Evolutionary conservation across 2,329 filamentous ascomycete species (phyloP), one percentile per base, ranked within the genome.

Genomic region (Lasiodiplodia hormozganensis): DNA sequence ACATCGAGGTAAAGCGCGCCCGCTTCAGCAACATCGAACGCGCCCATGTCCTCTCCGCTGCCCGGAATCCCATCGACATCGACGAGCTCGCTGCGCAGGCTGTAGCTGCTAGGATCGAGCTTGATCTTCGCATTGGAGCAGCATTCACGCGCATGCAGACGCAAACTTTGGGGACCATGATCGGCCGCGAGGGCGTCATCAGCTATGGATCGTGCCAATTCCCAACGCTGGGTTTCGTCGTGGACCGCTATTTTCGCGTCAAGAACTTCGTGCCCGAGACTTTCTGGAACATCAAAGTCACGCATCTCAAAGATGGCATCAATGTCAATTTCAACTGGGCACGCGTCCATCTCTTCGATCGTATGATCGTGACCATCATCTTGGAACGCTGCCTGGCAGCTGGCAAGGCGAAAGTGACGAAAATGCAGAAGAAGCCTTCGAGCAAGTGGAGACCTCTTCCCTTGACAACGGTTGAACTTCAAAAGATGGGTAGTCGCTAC

Each of bases 131-230:
- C 38, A 96, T 97, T 70, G 96, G 96, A 0, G 95, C 91, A 73
- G 93, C 93, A 7, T 98, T 98, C 76, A 97, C 96, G 34, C 88
- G 96, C 23, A 92, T 96, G 77, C 87, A 97, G 71, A 97, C 93
- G 0, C 86, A 92, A 67, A 92, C 87, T 70, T 84, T 99, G n/a
- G 89, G 92, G 70, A 80, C 85, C 0, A 84, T 97, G 34, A 90
- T 93, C 8, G 89, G 75, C 2, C 70, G 87, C 0, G 81, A 96
- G 70, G 83, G 89, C 51, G 82, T 91, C 1, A 86, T 97, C 62
- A 97, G 93, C 78, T 97, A 97, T 76, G 94, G 92, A 88, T 97
- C 94, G 4, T 99, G 96, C 73, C 96, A 99, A 78, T 99, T 99
- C 75, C 96, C 96, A 1, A 98, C 96, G 0, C 85, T 99, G 5